phyloP scores from a whole-genome alignment of 495 filamentous ascomycete genomes.

The Xylaria curta region DNA sequence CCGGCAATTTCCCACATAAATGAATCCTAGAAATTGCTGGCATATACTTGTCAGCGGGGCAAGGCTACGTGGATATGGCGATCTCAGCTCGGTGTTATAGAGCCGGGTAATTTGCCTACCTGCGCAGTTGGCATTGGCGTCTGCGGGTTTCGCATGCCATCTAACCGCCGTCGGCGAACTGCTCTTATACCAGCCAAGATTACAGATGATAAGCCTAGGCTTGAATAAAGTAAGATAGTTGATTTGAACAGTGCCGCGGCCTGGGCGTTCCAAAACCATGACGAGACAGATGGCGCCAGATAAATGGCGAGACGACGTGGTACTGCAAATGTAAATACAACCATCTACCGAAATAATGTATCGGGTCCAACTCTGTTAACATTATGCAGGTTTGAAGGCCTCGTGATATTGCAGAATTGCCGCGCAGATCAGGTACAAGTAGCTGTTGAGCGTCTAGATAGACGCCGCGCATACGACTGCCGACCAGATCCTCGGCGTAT shows the following conservation, averaged over 20 bases:
- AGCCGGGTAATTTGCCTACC: slow-evolving; percentile 25
- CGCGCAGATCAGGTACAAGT: slow-evolving; percentile 14
- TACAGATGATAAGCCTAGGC: neutral
- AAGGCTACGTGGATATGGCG: slow-evolving; percentile 20
- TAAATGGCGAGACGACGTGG: neutral
- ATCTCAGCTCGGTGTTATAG: slow-evolving; percentile 19
- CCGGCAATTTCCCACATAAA: slow-evolving; percentile 26
- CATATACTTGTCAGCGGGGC: slow-evolving; percentile 9
- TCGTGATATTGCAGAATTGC: slow-evolving; percentile 13
- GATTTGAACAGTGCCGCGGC: neutral
- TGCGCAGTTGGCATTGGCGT: slow-evolving; percentile 10
- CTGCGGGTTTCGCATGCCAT: neutral
- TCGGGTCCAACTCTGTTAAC: neutral
- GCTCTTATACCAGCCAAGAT: slow-evolving; percentile 1
- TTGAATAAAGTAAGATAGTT: neutral
- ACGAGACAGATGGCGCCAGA: neutral
- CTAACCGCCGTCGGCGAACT: neutral
- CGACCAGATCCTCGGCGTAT: slow-evolving; percentile 21
- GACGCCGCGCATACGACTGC: slow-evolving; percentile 29
- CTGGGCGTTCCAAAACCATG: neutral
- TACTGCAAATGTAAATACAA: neutral
- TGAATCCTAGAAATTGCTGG: slow-evolving; percentile 17
- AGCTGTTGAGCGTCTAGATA: slow-evolving; percentile 22
- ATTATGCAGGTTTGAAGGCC: neutral
- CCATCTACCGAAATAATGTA: slow-evolving; percentile 22